Conservation (phyloP, 495 filamentous ascomycete species). For the Penicillium coffeae region DNA sequence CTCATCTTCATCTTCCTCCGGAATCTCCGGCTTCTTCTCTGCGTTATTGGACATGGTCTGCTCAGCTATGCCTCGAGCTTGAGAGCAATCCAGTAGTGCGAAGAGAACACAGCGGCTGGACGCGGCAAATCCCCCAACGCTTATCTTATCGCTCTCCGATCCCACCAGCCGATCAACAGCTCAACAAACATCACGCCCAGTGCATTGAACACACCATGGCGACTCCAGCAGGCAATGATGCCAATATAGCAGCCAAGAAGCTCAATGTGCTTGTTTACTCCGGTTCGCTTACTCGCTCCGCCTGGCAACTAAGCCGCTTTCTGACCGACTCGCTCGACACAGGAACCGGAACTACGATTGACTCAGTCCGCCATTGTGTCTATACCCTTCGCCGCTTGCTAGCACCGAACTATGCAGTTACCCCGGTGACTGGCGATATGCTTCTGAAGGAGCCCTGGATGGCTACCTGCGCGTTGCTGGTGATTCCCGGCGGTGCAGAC, state of each 20-base stretch:
- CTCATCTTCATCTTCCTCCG: constrained; percentile 72
- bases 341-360: constrained; percentile 82
- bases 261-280: constrained; percentile 88
- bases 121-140: not conserved
- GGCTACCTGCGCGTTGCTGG: constrained; percentile 78
- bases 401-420: constrained; percentile 91
- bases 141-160: constrained; percentile 24
- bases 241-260: constrained; percentile 56
- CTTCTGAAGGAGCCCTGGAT: constrained; percentile 92
- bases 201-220: constrained; percentile 23
- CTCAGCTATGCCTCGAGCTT: not conserved
- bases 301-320: constrained; percentile 21
- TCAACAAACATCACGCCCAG: constrained; percentile 7
- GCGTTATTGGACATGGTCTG: constrained; percentile 38
- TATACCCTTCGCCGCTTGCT: constrained; percentile 84
- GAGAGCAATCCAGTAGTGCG: constrained; percentile 1
- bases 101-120: constrained; percentile 10
- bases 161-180: constrained; percentile 3
- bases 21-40: constrained; percentile 30
- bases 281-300: constrained; percentile 47
- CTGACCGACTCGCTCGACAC: constrained; percentile 22
- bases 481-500: constrained; percentile 94
- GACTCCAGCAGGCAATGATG: constrained; percentile 27
- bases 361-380: constrained; percentile 85
- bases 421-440: constrained; percentile 70